Conservation (phyloP, 2,329 filamentous ascomycete species). For the Cladophialophora chaetospira region DNA sequence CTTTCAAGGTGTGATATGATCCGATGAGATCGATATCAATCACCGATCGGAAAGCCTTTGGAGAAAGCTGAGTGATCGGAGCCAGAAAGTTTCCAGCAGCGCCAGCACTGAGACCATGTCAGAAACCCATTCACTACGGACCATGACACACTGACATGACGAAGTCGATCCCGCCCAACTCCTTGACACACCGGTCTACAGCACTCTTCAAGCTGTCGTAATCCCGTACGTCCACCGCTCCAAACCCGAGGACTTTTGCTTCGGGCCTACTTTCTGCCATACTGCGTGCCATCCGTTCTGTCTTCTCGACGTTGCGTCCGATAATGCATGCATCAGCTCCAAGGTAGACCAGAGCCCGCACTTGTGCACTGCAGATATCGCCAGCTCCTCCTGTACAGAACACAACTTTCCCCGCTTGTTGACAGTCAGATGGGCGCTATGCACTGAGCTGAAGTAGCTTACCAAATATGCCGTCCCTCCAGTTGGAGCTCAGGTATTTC, state of each 20-base stretch:
- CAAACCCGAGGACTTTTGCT: conserved; percentile 83
- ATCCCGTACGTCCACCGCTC: conserved; percentile 71
- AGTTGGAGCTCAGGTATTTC: too few relatives aligned
- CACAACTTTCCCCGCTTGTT: too few relatives aligned
- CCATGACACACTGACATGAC: too few relatives aligned
- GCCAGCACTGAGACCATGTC: conserved; percentile 67
- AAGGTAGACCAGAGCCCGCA: conserved; percentile 83
- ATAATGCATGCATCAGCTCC: conserved; percentile 94
- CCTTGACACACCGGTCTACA: conserved; percentile 74
- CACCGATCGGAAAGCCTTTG: conserved; percentile 92
- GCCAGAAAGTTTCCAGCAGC: conserved; percentile 95
- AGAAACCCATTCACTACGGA: too few relatives aligned
- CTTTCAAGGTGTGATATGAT: conserved; percentile 92
- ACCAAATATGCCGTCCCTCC: too few relatives aligned
- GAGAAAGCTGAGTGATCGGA: conserved; percentile 74
- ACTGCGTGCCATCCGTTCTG: conserved; percentile 74
- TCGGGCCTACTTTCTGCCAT: conserved; percentile 78
- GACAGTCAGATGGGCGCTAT: too few relatives aligned
- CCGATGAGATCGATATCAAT: conserved; percentile 96
- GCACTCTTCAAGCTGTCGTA: conserved; percentile 69
- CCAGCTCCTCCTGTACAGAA: conserved; percentile 96
- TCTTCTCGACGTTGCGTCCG: conserved; percentile 86
- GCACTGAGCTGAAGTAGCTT: too few relatives aligned
- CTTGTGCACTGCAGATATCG: conserved; percentile 91
- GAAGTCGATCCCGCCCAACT: conserved; percentile 87